Base-by-base conservation (phyloP, 1,284 basidiomycete genomes). In the Chalciporus sp. region DNA sequence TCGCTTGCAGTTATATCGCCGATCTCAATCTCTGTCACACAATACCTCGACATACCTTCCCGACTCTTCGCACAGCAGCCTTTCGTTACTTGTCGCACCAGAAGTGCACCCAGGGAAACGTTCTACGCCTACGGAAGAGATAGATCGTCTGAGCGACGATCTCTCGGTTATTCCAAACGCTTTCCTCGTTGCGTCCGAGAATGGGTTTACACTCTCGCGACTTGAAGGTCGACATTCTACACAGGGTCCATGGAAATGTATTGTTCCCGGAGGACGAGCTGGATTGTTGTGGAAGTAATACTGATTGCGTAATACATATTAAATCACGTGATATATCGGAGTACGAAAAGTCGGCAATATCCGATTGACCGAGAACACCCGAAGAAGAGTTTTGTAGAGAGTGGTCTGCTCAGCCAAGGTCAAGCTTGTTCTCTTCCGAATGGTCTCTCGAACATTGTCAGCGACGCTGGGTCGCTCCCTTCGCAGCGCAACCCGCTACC, bases 381-480 rank as follows among this genome's bases (percentile, higher is more conserved):
- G 70, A 64, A 42, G 26, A 58, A 58, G 52, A 58, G 35, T 63
- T 70, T 56, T 49, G 49, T 50, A 27, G 28, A 27, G 49, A 27
- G 17, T 3, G 41, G 42, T 37, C 44, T 29, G 20, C 28, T 42
- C 42, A 53, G 19, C n/a, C n/a, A n/a, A n/a, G n/a, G n/a, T n/a
- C n/a, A n/a, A n/a, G 53, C 49, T 55, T 57, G 35, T 37, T 40
- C 41, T 59, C 59, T 59, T 59, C 57, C 28, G 52, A 57, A 88
- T 88, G 86, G 83, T 83, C 71, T 79, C 85, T 61, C 76, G 83
- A 79, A 82, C 81, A 70, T 77, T 88, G 65, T 78, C 79, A 59
- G 69, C 70, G 59, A 76, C 77, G 71, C 77, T 88, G 66, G 79
- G 80, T 75, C 82, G 83, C 72, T 76, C 78, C 56, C 74, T 88